Evolutionary conservation across 257 asterid genomes (phyloP).

Genomic region (Fraxinus anomala): DNA sequence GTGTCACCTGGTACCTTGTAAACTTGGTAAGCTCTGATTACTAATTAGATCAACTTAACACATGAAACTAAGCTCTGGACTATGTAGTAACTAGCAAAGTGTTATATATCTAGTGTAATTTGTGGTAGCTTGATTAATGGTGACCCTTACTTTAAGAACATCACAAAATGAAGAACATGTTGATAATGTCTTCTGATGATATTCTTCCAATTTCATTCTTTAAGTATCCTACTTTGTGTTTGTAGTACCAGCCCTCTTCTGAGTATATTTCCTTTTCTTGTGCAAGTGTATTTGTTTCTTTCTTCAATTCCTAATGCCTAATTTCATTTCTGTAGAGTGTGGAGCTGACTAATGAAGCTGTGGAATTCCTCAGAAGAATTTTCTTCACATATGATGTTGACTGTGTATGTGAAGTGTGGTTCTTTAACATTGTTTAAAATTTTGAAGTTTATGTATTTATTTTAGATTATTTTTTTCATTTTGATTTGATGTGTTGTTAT

Average conservation of each 20-base stretch:
- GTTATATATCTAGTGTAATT: neutral
- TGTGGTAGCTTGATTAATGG: neutral
- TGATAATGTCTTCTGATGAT: slow-evolving; percentile 6
- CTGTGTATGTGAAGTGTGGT: slow-evolving; percentile 56
- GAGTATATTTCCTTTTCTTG: slow-evolving; percentile 18
- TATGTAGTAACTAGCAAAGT: neutral
- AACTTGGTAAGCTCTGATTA: neutral
- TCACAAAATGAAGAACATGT: neutral
- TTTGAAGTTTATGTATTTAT: neutral
- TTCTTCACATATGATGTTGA: slow-evolving; percentile 80
- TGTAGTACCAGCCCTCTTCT: neutral
- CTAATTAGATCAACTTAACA: neutral
- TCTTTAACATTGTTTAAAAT: neutral
- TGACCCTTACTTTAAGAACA: neutral
- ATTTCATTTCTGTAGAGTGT: slow-evolving; percentile 65
- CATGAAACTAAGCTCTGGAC: neutral
- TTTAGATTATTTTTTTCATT: neutral
- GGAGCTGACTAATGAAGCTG: slow-evolving; percentile 88
- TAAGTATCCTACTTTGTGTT: neutral
- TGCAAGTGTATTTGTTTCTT: slow-evolving; percentile 1
- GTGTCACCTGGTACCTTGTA: neutral
- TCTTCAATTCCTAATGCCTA: slow-evolving; percentile 22
- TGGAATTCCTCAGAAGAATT: slow-evolving; percentile 72
- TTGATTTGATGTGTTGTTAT: neutral
- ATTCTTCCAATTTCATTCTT: slow-evolving; percentile 6